Base-by-base conservation (phyloP, 345 rosid species). In the Sonneratia alba region DNA sequence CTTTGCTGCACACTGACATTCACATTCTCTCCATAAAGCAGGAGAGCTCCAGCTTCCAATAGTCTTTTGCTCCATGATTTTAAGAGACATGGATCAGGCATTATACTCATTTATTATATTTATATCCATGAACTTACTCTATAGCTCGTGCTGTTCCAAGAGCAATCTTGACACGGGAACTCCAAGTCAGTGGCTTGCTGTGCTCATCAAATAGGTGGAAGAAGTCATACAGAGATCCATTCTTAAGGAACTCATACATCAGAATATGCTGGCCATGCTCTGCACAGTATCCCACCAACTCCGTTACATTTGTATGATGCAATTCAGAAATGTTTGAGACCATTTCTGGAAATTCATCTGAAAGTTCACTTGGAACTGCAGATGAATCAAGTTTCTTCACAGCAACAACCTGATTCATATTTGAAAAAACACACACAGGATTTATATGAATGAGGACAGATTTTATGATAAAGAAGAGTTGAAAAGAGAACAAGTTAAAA, bases 241-340 rank as follows among this genome's bases (percentile, higher is more conserved):
- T 89, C 82, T 80, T 88, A 63, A 88, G 96, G 83, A 87, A 95
- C 85, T 88, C 94, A 38, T 92, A 95, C 43, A 91, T 84, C 72
- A 95, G 88, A 59, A 95, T 83, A 81, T 95, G 97, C 68, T 89
- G 97, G 6, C 99, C 98, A 55, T 90, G 92, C 82, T 92, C 99
- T 22, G 97, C 90, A 75, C 99, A 95, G 75, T 90, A 95, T 61
- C 98, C 99, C 75, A 87, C 85, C 67, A 95, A 84, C 86, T 92
- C 92, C 27, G 93, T 87, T 42, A 92, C 89, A 74, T 95, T 95
- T 1, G 97, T 90, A 72, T 95, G 96, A 84, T 92, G 89, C 88
- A 90, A 80, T 69, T 77, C 79, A 70, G 97, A 92, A 64, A 92
- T 86, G 63, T 87, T 88, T 49, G 98, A 91, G 75, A 95, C 91